These are phyloP conservation scores for Priceomyces carsonii DNA, from an alignment of 805 yeast genomes.

Conservation along the genomic window DNA sequence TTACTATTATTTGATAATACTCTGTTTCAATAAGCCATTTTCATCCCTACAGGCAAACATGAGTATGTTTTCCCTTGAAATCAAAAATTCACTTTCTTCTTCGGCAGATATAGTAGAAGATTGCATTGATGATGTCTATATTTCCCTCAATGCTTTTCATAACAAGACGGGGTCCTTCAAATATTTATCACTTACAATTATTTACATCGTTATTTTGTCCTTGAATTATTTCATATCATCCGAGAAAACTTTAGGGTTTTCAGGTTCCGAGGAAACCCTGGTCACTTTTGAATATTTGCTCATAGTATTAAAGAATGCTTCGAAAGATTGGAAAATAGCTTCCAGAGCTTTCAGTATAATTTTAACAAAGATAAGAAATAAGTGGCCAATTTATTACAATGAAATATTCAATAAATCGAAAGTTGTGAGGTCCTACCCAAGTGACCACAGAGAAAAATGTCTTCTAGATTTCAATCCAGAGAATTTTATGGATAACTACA, in stretches of 20 bases:
- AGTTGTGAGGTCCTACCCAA: background rate
- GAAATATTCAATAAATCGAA: conserved; percentile 1
- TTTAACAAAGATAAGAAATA: conserved; percentile 4
- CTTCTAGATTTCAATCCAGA: no score
- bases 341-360: conserved; percentile 4
- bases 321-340: conserved; percentile 7
- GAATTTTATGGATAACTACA: conserved; percentile 6
- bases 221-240: conserved; percentile 3
- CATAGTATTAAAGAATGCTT: conserved; percentile 2
- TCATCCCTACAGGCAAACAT: conserved; percentile 1
- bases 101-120: conserved; percentile 4
- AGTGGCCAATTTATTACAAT: conserved; percentile 4
- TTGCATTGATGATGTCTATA: conserved; percentile 4
- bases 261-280: conserved; percentile 1
- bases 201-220: conserved; percentile 4
- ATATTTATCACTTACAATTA: conserved; percentile 3
- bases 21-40: conserved; percentile 7
- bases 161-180: conserved; percentile 4
- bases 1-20: conserved; percentile 6
- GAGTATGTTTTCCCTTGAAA: background rate
- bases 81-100: conserved; percentile 1
- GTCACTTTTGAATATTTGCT: conserved; percentile 5
- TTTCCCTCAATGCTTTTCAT: conserved; percentile 1
- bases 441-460: no score
- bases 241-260: background rate